Base-by-base conservation (phyloP, 2,329 filamentous ascomycete genomes). In the Pseudodiploospora longispora region DNA sequence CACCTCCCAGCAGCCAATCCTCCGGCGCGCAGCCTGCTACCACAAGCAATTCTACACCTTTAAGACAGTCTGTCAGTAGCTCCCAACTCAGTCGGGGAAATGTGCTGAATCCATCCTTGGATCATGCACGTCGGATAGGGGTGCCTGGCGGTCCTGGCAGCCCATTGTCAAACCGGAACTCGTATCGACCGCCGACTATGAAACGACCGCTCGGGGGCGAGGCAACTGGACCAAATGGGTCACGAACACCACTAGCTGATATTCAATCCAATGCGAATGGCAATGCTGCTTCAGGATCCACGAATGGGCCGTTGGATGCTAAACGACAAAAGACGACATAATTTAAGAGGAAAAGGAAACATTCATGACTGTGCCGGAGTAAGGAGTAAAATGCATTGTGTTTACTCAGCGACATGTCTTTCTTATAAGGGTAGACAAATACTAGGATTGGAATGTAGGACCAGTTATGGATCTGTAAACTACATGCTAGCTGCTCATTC, bases 161-260 rank as follows among this genome's bases (percentile, higher is more conserved):
- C 56, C 78, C 78, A 8, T 65, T 80, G 36, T 70, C 66, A 6
- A 83, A 82, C 52, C 65, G 78, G 30, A 66, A 67, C n/a, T 71
- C 72, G 51, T 83, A 81, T 51, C 71, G 71, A 10, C 78, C 78
- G 8, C 74, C 74, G 2, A 79, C 76, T 1, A 76, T 81, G 64
- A 80, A 78, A 59, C 64, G 75, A 30, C 69, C 73, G 3, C 56
- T 62, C 34, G 59, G 62, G 1, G 56, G 44, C 6, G 64, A 61
- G n/a, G 49, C 46, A 47, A 52, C 47, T 28, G 42, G 30, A 19
- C 46, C 50, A 6, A 50, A 50, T 31, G 53, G 48, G 0, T 56
- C 50, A 30, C 66, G 75, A 47, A 55, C 71, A 8, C 70, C 74
- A 2, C 53, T 80, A 39, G 67, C 67, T 2, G 77, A 80, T 43